Evolutionary conservation across 23 red algal species (phyloP).

Genomic region (Cyanidiococcus yangmingshanensis): DNA sequence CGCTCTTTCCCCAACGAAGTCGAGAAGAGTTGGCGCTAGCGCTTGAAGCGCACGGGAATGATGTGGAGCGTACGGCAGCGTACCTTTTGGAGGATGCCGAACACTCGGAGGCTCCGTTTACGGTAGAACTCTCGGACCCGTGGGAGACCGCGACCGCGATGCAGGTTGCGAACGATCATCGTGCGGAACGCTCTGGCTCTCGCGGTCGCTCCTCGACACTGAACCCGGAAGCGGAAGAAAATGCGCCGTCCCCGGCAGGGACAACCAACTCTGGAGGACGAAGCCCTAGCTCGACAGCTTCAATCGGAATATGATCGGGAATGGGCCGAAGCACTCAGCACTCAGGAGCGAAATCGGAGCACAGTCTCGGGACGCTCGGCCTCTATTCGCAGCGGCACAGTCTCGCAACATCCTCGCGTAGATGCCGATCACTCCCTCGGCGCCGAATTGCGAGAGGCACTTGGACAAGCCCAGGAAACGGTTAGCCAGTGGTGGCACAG

Average conservation of each 20-base stretch:
- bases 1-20: not conserved
- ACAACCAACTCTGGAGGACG: too few relatives aligned
- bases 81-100: not conserved
- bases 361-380: not conserved
- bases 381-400: not conserved
- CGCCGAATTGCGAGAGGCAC: conserved; percentile 1
- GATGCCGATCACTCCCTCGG: not conserved
- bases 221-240: too few relatives aligned
- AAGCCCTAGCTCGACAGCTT: not conserved
- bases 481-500: conserved; percentile 9
- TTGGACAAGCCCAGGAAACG: not conserved
- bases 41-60: not conserved
- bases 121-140: not conserved
- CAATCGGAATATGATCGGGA: conserved; percentile 4
- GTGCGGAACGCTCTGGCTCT: too few relatives aligned
- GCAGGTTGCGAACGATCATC: too few relatives aligned
- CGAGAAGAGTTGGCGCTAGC: not conserved
- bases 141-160: too few relatives aligned
- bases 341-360: not conserved
- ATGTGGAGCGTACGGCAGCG: not conserved
- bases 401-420: not conserved
- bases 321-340: not conserved
- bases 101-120: not conserved
- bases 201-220: too few relatives aligned
- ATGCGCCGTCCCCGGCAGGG: too few relatives aligned